A percentile compares a stretch with the other conserved stretches of the same genome.
phyloP scores from a whole-genome alignment of 768 basidiomycete genomes.

The Asterophora parasitica region DNA sequence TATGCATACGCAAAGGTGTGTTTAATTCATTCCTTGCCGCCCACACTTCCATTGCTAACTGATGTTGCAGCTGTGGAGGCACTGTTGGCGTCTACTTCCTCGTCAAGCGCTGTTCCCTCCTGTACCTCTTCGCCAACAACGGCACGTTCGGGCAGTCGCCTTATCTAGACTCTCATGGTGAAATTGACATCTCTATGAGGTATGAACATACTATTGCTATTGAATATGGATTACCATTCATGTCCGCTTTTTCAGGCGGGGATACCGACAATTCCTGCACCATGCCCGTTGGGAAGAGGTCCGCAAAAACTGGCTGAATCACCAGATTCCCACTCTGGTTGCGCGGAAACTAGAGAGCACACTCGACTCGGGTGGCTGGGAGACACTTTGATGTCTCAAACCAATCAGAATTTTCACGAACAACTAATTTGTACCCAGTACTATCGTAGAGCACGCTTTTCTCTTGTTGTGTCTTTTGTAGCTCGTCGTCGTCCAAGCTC shows the following conservation, averaged over 20 bases:
- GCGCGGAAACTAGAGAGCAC: conserved; percentile 85
- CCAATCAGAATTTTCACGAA: too few relatives aligned
- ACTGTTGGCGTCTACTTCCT: conserved; percentile 86
- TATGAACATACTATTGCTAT: conserved; percentile 27
- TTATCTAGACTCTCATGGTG: conserved; percentile 92
- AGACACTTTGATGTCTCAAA: conserved; percentile 52
- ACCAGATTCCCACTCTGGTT: conserved; percentile 85
- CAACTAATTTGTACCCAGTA: too few relatives aligned
- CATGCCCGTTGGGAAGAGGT: conserved; percentile 86
- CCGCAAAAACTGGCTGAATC: conserved; percentile 84
- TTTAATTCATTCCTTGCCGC: conserved; percentile 18
- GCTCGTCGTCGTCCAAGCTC: background rate
- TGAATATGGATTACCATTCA: background rate
- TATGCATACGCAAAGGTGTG: conserved; percentile 90
- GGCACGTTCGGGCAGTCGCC: conserved; percentile 89
- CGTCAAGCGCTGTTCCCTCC: conserved; percentile 84
- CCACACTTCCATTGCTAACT: background rate
- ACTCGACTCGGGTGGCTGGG: conserved; percentile 92
- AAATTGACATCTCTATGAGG: conserved; percentile 91
- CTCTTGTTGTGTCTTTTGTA: background rate
- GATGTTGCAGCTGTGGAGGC: conserved; percentile 71
- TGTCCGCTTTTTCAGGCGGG: conserved; percentile 52
- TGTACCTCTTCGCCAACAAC: conserved; percentile 84
- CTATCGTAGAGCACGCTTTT: background rate
- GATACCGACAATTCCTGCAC: conserved; percentile 85